Evolutionary conservation across 139 green algal species (phyloP), one percentile per base, ranked within the genome.

Genomic region (Chlamydomonas sp.): DNA sequence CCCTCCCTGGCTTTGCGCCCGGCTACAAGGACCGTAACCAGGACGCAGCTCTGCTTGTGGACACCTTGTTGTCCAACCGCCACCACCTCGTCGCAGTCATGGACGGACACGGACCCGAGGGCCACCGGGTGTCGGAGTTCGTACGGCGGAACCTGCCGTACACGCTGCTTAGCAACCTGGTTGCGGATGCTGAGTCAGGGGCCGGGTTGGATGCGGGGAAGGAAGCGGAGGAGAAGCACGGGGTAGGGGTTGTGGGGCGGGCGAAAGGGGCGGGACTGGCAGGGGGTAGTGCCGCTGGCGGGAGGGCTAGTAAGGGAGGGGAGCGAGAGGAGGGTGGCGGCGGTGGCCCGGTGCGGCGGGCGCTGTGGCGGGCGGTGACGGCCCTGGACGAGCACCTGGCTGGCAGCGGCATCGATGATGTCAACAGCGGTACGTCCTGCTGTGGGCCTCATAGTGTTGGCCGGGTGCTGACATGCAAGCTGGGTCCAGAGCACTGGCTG

Each of bases 11-110:
- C 83, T 85, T 83, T 66, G 90, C 90, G 5, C 90, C 90, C 20
- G 90, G 90, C 9, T 93, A 93, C 82, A 93, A 93, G 90, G 78
- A 89, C 63, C 63, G 76, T 60, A 93, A 93, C 83, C 90, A 93
- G 83, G 90, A 93, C 85, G 17, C 68, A 66, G 85, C 85, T 2
- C 62, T 88, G 57, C 75, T 82, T n/a, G 63, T 88, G 75, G 74
- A 83, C 75, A 49, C 84, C 18, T 87, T 87, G 31, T 73, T 87
- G 59, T 80, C 61, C 79, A 81, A 79, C 66, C 74, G 63, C 1
- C 75, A 90, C 63, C 87, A 88, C n/a, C 66, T 88, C 68, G 59
- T 88, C 10, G 72, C 60, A 2, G 71, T 86, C 63, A 75, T 79
- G 5, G 88, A 91, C 79, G 88, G 88, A 1, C 88, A 91, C 79